A percentile compares a stretch with the other conserved stretches of the same genome.
phyloP scores from a whole-genome alignment of 2,329 filamentous ascomycete genomes.

The Dactylellina haptotyla region DNA sequence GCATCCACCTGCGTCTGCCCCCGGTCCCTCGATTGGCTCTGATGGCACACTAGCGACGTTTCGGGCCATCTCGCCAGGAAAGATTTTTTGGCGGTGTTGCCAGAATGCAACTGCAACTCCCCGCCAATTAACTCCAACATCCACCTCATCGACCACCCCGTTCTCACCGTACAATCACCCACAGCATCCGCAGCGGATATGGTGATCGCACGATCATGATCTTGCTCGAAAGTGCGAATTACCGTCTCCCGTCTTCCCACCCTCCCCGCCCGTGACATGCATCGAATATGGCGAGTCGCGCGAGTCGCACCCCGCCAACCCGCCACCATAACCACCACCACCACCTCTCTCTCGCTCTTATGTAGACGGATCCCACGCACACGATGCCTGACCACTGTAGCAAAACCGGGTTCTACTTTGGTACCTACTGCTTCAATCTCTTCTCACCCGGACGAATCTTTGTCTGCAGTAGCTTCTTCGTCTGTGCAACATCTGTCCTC shows the following conservation, averaged over 20 bases:
- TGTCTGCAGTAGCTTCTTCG: too few species aligned
- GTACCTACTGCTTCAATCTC: not conserved
- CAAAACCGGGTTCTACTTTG: not conserved
- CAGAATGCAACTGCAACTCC: not conserved
- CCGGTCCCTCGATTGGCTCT: not conserved
- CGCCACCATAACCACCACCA: conserved; percentile 28
- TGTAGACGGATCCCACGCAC: conserved; percentile 8
- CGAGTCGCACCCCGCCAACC: conserved; percentile 53
- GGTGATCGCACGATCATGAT: conserved; percentile 34
- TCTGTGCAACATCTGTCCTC: not conserved
- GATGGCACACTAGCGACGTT: not conserved
- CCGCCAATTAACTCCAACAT: not conserved
- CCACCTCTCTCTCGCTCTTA: not conserved
- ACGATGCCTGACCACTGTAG: conserved; percentile 31
- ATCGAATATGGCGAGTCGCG: conserved; percentile 44
- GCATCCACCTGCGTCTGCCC: too few species aligned
- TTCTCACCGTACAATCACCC: not conserved
- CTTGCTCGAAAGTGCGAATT: conserved; percentile 1
- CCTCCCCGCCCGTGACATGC: conserved; percentile 41
- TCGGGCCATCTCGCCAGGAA: conserved; percentile 6
- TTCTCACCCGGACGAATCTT: not conserved
- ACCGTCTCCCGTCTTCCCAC: conserved; percentile 4
- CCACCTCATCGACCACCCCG: not conserved
- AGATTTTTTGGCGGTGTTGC: too few species aligned
- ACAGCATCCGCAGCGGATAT: not conserved